Evolutionary conservation across 805 yeast species (phyloP), one percentile per base, ranked within the genome.

Genomic region (Myxozyma neotropica): DNA sequence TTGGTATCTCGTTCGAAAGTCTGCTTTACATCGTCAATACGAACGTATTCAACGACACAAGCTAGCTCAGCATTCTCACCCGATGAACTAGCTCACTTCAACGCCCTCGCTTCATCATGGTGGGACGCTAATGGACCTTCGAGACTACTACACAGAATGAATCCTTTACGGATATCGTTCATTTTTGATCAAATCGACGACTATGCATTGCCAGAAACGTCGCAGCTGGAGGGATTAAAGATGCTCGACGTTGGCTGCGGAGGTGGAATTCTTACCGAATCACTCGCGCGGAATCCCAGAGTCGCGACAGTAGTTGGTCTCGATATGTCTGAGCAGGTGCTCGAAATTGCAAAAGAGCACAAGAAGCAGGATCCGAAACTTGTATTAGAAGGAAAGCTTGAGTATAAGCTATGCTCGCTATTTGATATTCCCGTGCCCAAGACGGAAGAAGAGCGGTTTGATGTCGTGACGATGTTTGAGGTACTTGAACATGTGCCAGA

Each of bases 91-190:
- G 74, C 80, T 8, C 98, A 94, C 73, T 94, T 94, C 74, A 84
- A 88, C 67, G 83, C 86, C 35, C 78, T 94, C 46, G 99, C 99
- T 0, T 78, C 87, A n/a, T 74, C 89, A n/a, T 94, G 99, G 99
- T 94, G 99, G 99, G 96, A 94, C 68, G 84, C 88, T 13, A 75
- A 85, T 64, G 99, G 99, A 0, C 87, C 97, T 1, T 98, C 94
- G 71, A 77, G 99, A 40, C 89, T 94, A 56, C 80, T 94, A 44
- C 98, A 94, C 74, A 88, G 91, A 74, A 93, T 94, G 99, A 94
- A 94, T 72, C 77, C 89, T 51, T 78, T 89, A 54, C 77, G 99
- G 64, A 81, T 93, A 87, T 97, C 91, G 72, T 94, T 91, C 71
- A 84, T 94, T 51, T 83, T 82, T 63, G 80, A 81, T 3, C 86